Evolutionary conservation across 352 stramenopile genomes (phyloP).

Genomic region (Phytophthora sp.): DNA sequence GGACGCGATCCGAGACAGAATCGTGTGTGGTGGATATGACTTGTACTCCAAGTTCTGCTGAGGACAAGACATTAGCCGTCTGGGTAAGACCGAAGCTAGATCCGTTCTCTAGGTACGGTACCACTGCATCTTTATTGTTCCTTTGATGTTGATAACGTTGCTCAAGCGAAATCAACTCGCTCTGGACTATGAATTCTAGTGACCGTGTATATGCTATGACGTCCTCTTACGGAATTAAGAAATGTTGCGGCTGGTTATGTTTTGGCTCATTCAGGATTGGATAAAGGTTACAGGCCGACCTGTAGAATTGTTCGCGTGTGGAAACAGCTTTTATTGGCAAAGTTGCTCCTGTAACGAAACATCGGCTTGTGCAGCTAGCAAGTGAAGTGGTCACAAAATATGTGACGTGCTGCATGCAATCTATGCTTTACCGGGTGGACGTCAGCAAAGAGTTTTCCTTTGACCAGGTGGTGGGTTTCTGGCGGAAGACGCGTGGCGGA

Average conservation of each 20-base stretch:
- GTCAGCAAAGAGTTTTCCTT: not conserved
- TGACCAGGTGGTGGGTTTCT: not conserved
- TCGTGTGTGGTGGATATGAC: not conserved
- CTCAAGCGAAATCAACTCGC: not conserved
- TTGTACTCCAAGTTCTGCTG: not conserved
- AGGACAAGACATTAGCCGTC: not conserved
- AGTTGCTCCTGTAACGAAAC: not conserved
- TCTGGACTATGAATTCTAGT: not conserved
- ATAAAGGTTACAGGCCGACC: not conserved
- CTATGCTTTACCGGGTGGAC: not conserved
- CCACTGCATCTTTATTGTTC: not conserved
- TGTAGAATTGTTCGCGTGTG: not conserved
- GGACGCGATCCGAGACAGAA: too few relatives aligned
- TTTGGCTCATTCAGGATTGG: not conserved
- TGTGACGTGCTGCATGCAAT: not conserved
- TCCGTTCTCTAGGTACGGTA: constrained; percentile 2
- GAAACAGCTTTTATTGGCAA: not conserved
- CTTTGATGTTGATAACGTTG: not conserved
- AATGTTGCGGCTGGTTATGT: not conserved
- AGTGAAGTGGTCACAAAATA: not conserved
- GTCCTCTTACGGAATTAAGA: not conserved
- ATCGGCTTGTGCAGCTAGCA: not conserved
- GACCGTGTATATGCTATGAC: not conserved
- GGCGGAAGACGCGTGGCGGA: not conserved
- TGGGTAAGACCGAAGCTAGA: not conserved